Evolutionary conservation across 768 basidiomycete genomes (phyloP).

Genomic region (Chlorophyllum brunneum): DNA sequence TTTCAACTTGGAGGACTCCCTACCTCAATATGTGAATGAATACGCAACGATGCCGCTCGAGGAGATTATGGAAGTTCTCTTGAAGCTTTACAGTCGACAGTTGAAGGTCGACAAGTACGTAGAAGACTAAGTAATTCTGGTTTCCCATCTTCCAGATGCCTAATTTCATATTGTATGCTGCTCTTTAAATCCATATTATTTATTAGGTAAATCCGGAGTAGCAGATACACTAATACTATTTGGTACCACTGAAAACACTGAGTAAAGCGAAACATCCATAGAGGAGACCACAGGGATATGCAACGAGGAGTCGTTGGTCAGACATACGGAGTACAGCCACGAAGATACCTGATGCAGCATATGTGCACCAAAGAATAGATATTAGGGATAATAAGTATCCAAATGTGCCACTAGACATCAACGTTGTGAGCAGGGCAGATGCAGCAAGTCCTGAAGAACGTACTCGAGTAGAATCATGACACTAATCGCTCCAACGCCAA

Average conservation of each 20-base stretch:
- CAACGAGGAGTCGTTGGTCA: constrained; percentile 90
- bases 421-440: constrained; percentile 13
- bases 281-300: constrained; percentile 91
- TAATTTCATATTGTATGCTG: constrained; percentile 6
- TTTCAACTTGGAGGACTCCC: constrained; percentile 76
- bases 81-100: constrained; percentile 77
- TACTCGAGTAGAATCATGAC: constrained; percentile 88
- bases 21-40: constrained; percentile 87
- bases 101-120: constrained; percentile 29
- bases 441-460: constrained; percentile 27
- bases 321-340: constrained; percentile 95
- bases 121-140: constrained; percentile 5
- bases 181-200: background rate
- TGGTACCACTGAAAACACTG: constrained; percentile 75
- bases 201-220: background rate
- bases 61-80: constrained; percentile 76
- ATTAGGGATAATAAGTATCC: constrained; percentile 82
- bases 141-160: constrained; percentile 11
- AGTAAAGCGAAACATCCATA: constrained; percentile 94
- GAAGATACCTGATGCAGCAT: constrained; percentile 93
- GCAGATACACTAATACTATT: background rate
- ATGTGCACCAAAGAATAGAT: constrained; percentile 95
- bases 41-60: constrained; percentile 82
- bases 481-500: constrained; percentile 86
- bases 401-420: constrained; percentile 57